These are phyloP conservation scores for Anisogramma anomala DNA, from an alignment of 2,329 filamentous ascomycete species.

Conservation along the genomic window DNA sequence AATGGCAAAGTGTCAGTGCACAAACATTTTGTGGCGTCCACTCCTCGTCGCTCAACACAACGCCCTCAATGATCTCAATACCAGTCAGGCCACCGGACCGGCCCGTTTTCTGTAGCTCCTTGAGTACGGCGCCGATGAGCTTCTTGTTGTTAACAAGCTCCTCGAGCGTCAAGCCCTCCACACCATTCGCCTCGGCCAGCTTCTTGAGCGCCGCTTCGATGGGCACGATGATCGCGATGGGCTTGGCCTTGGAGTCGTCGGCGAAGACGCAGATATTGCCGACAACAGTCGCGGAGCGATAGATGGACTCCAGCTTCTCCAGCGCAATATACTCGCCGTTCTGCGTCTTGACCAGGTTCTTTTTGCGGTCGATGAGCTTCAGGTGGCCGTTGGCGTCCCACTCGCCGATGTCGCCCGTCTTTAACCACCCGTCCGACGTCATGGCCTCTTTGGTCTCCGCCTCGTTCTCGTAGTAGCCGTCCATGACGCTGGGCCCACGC, in stretches of 20 bases:
- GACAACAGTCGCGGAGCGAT: constrained; percentile 38
- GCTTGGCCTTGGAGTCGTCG: constrained; percentile 38
- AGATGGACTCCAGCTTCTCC: constrained; percentile 53
- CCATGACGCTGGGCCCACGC: constrained; percentile 58
- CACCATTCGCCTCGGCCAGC: constrained; percentile 32
- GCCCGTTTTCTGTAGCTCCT: constrained; percentile 51
- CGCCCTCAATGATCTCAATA: constrained; percentile 61
- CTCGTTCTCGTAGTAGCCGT: constrained; percentile 66
- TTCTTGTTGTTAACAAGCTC: constrained; percentile 57
- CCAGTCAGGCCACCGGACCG: constrained; percentile 49
- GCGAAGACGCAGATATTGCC: constrained; percentile 47
- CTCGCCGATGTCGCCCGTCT: constrained; percentile 75
- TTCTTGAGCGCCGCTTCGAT: constrained; percentile 44
- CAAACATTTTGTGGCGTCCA: constrained; percentile 66
- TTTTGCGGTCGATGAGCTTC: constrained; percentile 72
- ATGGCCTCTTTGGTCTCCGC: constrained; percentile 63
- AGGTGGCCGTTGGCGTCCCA: constrained; percentile 62
- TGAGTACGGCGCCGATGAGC: constrained; percentile 49
- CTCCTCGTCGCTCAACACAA: constrained; percentile 60
- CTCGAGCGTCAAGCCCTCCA: constrained; percentile 46
- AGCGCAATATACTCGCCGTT: constrained; percentile 76
- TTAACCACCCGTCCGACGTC: constrained; percentile 72
- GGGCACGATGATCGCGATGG: constrained; percentile 45
- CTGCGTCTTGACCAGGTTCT: constrained; percentile 76
- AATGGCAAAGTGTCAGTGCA: constrained; percentile 14